Evolutionary conservation across 768 basidiomycete species (phyloP), one percentile per base, ranked within the genome.

Genomic region (Boletellus sp.): DNA sequence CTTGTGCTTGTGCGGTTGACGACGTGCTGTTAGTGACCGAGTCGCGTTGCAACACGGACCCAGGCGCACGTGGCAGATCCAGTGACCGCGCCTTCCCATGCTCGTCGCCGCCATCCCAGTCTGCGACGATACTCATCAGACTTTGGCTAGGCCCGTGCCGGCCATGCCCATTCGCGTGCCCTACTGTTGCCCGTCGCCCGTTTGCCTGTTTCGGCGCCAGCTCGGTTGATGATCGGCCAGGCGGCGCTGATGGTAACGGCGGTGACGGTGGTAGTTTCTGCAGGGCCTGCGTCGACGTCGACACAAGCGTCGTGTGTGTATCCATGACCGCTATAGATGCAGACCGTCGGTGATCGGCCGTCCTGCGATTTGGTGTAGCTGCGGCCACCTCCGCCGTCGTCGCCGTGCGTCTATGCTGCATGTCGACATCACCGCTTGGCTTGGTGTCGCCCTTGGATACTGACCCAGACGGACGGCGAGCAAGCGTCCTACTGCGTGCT

Each of bases 101-200:
- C 31, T 42, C 26, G 5, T 33, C 12, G 10, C 19, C 26, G 32
- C 31, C 71, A 45, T 75, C 74, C 48, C 66, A 57, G 40, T 73
- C 77, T 58, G 86, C 84, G 9, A 88, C 80, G 54, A 88, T 81
- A 57, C 78, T 81, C 83, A 87, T 82, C 61, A 87, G 65, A 37
- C 77, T 84, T 35, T 58, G 58, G 17, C 52, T 61, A 9, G 45
- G 50, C 3, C 15, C 38, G 15, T 47, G 44, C 35, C 44, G 38
- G 11, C 43, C 33, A 3, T 35, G 34, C 11, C 43, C 33, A 3
- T 15, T 23, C 16, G 23, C 13, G 4, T 26, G 41, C 19, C 41
- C 26, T 26, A 26, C 41, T 16, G 16, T 19, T 26, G 28, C 28
- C 3, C 28, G 28, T 28, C 28, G 28, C 9, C 36, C 36, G 36